Evolutionary conservation across 2,329 filamentous ascomycete species (phyloP), one percentile per base, ranked within the genome.

Genomic region (Sphaerulina populicola): DNA sequence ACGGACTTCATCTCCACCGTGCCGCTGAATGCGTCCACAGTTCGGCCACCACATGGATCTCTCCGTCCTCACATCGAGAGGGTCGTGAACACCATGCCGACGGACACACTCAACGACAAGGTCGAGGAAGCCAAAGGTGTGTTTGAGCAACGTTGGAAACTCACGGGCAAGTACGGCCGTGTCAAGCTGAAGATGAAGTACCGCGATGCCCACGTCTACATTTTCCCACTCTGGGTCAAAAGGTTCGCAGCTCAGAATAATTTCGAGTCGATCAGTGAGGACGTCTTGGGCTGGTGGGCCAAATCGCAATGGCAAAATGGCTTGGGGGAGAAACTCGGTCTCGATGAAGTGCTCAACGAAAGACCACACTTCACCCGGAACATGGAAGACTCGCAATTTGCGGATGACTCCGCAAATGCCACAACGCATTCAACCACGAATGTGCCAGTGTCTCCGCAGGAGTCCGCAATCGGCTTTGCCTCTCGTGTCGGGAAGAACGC

Each of bases 261-360:
- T 29, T 80, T 98, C 56, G 87, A 95, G 62, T 94, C 84, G 50
- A 82, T 98, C 43, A 86, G 86, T 30, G 91, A 97, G 67, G 91
- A 97, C 63, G 81, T 96, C 5, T 75, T 97, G 12, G 89, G 90
- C 6, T 95, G 88, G 86, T 95, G 90, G 89, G 88, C 90, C 31
- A 97, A 97, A 68, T 82, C 91, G 0, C 82, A 83, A 49, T 98
- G 93, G 93, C 90, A 97, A 68, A 75, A 79, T 2, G 86, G 88
- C 0, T 74, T 96, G 2, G 80, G 79, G 0, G 80, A 85, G 46
- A 96, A 94, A 68, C 76, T 97, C 6, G 79, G 82, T 1, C 72
- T 95, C 47, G 73, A 79, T 44, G 75, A 83, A 40, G 78, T 91
- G 3, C 74, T 93, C 44, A 74, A 77, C 11, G 73, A 65, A 52